A percentile compares a stretch with the other conserved stretches of the same genome.
These are phyloP conservation scores for Thermothielavioides terrestris DNA, from an alignment of 495 filamentous ascomycete genomes.

Conservation along the genomic window DNA sequence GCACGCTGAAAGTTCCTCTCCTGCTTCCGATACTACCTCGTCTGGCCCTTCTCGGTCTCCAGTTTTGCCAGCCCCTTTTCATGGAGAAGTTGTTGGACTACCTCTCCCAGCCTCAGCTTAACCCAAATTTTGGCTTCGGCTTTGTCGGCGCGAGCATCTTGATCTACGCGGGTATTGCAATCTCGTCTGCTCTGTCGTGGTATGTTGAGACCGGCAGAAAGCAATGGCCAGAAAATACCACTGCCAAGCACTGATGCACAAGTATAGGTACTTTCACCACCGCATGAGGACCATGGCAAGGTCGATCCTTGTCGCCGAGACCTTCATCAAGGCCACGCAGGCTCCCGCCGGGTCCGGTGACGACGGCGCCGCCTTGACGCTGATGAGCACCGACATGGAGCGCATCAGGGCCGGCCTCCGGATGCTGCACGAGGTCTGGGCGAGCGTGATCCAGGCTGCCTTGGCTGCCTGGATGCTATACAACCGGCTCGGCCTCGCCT, in stretches of 20 bases:
- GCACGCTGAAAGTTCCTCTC: conserved; percentile 19
- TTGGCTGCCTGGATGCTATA: conserved; percentile 51
- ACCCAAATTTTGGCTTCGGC: conserved; percentile 35
- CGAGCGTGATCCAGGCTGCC: conserved; percentile 43
- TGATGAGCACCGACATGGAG: conserved; percentile 49
- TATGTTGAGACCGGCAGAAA: too few relatives aligned
- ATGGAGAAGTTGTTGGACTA: conserved; percentile 44
- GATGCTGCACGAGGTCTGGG: conserved; percentile 35
- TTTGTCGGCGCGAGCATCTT: conserved; percentile 28
- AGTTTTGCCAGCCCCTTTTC: conserved; percentile 57
- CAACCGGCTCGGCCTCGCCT: conserved; percentile 47
- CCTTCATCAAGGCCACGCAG: conserved; percentile 41
- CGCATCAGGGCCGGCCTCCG: conserved; percentile 20
- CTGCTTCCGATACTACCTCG: conserved; percentile 27
- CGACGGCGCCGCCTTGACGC: conserved; percentile 47
- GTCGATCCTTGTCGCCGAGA: conserved; percentile 47
- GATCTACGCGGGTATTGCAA: conserved; percentile 24
- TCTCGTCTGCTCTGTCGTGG: conserved; percentile 36
- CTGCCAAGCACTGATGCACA: too few relatives aligned
- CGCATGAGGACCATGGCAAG: conserved; percentile 52
- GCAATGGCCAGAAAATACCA: too few relatives aligned
- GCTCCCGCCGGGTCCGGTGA: conserved; percentile 39
- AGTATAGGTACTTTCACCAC: conserved; percentile 53
- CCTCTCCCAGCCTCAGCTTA: conserved; percentile 32
- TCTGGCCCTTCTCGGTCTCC: conserved; percentile 36